phyloP scores from a whole-genome alignment of 805 yeast genomes.

The Blastobotrys parvus region DNA sequence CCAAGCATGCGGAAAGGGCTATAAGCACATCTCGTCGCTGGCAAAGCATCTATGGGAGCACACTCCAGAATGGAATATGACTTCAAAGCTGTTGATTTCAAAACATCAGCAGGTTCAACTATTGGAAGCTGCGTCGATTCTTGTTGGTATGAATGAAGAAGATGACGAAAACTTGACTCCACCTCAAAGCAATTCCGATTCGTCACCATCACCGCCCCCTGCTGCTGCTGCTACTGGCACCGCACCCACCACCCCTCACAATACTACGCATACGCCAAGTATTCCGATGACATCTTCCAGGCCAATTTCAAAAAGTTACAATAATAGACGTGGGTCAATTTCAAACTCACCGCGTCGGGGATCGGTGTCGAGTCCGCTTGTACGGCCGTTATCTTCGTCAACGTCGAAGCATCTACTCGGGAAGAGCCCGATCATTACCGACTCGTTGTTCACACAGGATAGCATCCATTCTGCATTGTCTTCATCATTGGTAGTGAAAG shows the following conservation, averaged over 20 bases:
- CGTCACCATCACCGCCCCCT: too few species aligned
- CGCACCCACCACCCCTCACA: too few species aligned
- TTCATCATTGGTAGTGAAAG: not conserved
- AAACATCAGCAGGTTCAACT: constrained; percentile 84
- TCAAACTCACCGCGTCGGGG: not conserved
- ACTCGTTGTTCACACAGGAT: not conserved
- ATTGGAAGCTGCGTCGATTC: constrained; percentile 61
- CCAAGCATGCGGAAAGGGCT: constrained; percentile 88
- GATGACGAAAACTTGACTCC: constrained; percentile 20
- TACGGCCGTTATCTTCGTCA: not conserved
- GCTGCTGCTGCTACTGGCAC: too few species aligned
- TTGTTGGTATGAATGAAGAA: constrained; percentile 59
- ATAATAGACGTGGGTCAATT: not conserved
- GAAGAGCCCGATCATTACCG: not conserved
- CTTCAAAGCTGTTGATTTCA: constrained; percentile 70
- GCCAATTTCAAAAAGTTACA: constrained; percentile 10
- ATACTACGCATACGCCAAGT: constrained; percentile 7
- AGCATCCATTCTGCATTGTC: not conserved
- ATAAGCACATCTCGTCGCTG: constrained; percentile 78
- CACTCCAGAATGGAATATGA: constrained; percentile 89
- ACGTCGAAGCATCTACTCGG: not conserved
- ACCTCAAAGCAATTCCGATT: not conserved
- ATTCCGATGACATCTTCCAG: constrained; percentile 10
- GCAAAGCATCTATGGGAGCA: constrained; percentile 92
- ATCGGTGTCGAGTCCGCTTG: not conserved